Evolutionary conservation across 305 asterid genomes (phyloP), one percentile per base, ranked within the genome.

Genomic region (Solanum hybrid): DNA sequence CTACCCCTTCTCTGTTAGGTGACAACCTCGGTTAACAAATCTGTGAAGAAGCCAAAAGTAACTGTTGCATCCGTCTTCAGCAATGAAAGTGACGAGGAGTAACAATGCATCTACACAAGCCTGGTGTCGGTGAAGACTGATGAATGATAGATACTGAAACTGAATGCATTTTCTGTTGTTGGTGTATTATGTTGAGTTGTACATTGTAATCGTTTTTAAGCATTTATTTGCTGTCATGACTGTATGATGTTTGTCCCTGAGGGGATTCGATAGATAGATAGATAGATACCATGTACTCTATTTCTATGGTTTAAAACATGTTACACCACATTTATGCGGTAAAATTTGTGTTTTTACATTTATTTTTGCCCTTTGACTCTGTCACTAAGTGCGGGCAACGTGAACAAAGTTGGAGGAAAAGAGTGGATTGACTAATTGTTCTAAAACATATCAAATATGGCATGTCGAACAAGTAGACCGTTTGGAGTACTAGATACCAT

Each of bases 81-180:
- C 89, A 91, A 94, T 38, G 98, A 94, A 35, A 97, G 98, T 82
- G 99, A 96, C 51, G 99, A 96, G 87, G 98, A 95, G 79, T 95
- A 94, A 91, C 45, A 27, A 5, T 64, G 86, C 73, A 82, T 45
- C 87, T 45, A 17, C 40, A 10, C 73, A 82, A 82, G 87, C 40
- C 73, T 56, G 76, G 32, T 85, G 75, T 56, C 27, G 8, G 13
- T 51, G 87, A 85, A 85, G 87, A 85, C 76, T 26, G n/a, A 60
- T 31, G 88, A 5, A 56, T 19, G 76, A 11, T 19, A 85, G 88
- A 85, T 56, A 11, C 32, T 31, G 75, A 84, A 27, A 8, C 87
- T 56, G 45, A 56, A 56, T n/a, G 31, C 35, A 31, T 19, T 56
- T 85, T 56, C 88, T 85, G 32, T 8, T 31, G 75, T 45, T 82